Base-by-base conservation (phyloP, 305 asterid species). In the Fraxinus velutina region DNA sequence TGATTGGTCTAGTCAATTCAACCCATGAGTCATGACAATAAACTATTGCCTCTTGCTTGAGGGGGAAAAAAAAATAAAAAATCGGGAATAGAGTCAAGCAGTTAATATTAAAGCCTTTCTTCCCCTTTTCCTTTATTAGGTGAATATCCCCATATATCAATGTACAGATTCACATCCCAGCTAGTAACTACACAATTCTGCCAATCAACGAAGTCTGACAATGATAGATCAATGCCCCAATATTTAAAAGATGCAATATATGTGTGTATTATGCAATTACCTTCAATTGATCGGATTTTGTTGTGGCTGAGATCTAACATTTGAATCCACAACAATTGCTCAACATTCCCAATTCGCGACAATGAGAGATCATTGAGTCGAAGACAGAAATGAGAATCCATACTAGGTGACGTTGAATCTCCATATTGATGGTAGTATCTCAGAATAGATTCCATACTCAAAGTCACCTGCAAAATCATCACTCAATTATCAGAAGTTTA, bases 301-400 rank as follows among this genome's bases (percentile, higher is more conserved):
- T 96, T 96, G 89, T 90, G 83, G 84, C 98, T 91, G 85, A 94
- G 97, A 88, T 96, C 99, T 39, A 96, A 85, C 88, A 96, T 92
- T 86, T 93, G 98, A 66, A 96, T 95, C 98, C 98, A 94, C 86
- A 96, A 73, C 82, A 96, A 85, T 83, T 71, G 86, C 83, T 94
- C 97, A 83, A 93, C 71, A 82, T 89, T 85, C 78, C 95, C 97
- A 29, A 93, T 66, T 80, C 92, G 90, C 42, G 98, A 90, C 62
- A 95, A 79, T 22, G 98, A 92, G 83, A 93, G 92, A 75, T 92
- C 87, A 82, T 84, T 91, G 80, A 96, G 84, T 73, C 91, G 90
- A 27, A 93, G 78, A 83, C 89, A 87, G 19, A 84, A 64, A 78
- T 68, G 84, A 39, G 88, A 80, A 68, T 79, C 81, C 30, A 30